These are phyloP conservation scores for Phaeosphaeriaceae sp. DNA, from an alignment of 2,329 filamentous ascomycete species.

Conservation along the genomic window DNA sequence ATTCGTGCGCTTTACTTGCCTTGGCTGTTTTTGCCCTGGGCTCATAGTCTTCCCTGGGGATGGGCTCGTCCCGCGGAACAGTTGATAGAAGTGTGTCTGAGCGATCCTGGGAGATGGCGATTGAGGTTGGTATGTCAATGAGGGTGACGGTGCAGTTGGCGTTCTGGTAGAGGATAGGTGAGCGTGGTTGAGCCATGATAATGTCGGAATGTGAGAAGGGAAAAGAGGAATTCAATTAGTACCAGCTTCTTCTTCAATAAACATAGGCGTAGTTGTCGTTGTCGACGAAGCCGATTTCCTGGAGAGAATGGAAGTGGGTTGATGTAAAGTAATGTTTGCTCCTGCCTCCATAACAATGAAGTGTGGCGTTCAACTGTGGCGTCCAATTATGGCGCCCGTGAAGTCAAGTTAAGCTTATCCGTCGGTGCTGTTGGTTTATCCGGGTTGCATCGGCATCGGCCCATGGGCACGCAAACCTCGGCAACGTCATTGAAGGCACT, in stretches of 20 bases:
- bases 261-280: no score
- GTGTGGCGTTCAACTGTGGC: no score
- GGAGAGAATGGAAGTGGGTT: background rate
- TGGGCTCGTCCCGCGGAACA: conserved; percentile 55
- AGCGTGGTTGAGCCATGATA: background rate
- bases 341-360: no score
- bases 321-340: no score
- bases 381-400: no score
- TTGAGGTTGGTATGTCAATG: conserved; percentile 72
- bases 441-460: background rate
- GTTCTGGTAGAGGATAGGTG: conserved; percentile 61
- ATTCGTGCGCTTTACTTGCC: conserved; percentile 43
- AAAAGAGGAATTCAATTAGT: no score
- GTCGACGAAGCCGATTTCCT: no score
- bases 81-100: conserved; percentile 55
- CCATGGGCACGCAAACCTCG: background rate
- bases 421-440: no score
- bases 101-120: conserved; percentile 69
- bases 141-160: conserved; percentile 59
- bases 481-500: no score
- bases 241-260: no score
- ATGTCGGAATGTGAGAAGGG: no score
- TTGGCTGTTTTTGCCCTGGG: conserved; percentile 58
- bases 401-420: no score
- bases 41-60: conserved; percentile 56